phyloP scores from a whole-genome alignment of 129 eudicot species.

The sunflower (Helianthus annuus) region HanXRQr2.0-SUNRISE NC_035438.2:60002169-60002668 shows the following conservation, averaged over 20 bases:
- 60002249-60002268: conserved; percentile 84
- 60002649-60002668: no score
- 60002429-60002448: no score
- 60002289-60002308: conserved; percentile 96
- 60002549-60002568: no score
- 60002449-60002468: no score
- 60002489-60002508: no score
- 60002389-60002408: conserved; percentile 84
- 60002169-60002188: conserved; percentile 60
- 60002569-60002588: no score
- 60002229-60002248: conserved; percentile 95
- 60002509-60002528: no score
- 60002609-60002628: no score
- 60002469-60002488: no score
- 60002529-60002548: no score
- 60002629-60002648: no score
- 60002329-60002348: conserved; percentile 79
- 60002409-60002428: conserved; percentile 87
- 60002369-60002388: conserved; percentile 50
- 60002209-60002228: conserved; percentile 70
- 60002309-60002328: conserved; percentile 63
- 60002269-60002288: conserved; percentile 87
- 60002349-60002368: conserved; percentile 74
- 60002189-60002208: conserved; percentile 65
- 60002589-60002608: no score